These are phyloP conservation scores for Blepharisma japonicum DNA, from an alignment of 73 alveolate species.

Conservation along the genomic window DNA sequence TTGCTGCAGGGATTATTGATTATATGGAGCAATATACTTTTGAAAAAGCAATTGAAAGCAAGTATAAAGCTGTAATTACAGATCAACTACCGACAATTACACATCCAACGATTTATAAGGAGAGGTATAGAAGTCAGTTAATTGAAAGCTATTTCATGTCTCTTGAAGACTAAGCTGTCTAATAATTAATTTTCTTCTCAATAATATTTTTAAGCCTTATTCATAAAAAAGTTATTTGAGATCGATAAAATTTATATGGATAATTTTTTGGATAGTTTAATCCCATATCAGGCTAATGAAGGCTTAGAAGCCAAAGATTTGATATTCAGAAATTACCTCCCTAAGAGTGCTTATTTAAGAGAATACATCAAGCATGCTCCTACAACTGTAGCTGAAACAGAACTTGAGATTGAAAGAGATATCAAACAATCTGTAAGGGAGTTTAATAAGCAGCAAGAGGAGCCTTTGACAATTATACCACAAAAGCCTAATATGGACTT, in stretches of 20 bases:
- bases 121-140: slow-evolving; percentile 63
- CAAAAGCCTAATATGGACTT: slow-evolving; percentile 24
- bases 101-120: slow-evolving; percentile 68
- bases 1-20: slow-evolving; percentile 79
- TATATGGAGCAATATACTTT: slow-evolving; percentile 69
- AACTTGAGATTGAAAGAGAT: not conserved
- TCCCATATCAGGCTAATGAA: not conserved
- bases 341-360: not conserved
- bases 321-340: slow-evolving; percentile 1
- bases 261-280: not conserved
- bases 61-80: slow-evolving; percentile 46
- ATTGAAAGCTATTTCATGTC: slow-evolving; percentile 55
- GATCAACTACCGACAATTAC: slow-evolving; percentile 66
- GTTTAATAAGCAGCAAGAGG: slow-evolving; percentile 16
- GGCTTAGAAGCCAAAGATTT: not conserved
- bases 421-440: not conserved
- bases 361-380: not conserved
- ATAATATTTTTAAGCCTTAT: too few species aligned
- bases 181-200: too few species aligned
- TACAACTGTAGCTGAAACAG: not conserved
- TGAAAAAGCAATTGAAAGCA: slow-evolving; percentile 70
- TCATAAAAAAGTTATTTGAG: too few species aligned
- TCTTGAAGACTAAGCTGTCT: slow-evolving; percentile 4
- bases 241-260: not conserved
- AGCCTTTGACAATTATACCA: slow-evolving; percentile 8